Percentiles rank a stretch among this genome's conserved stretches.
Conservation (phyloP, 495 filamentous ascomycete species). For the Zalerion maritima region DNA sequence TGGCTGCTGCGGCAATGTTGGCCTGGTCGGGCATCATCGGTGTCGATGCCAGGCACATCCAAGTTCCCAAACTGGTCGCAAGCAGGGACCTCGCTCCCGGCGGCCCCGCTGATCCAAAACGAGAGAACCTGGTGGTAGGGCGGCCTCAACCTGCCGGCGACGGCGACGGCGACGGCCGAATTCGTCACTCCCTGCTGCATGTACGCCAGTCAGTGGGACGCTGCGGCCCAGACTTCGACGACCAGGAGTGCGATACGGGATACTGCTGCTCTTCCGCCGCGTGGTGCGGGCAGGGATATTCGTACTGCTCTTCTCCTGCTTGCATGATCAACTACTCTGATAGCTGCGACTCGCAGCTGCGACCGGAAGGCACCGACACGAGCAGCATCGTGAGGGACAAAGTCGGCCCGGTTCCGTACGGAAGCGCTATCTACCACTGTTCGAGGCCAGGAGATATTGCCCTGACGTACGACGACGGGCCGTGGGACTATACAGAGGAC, state of each 20-base stretch:
- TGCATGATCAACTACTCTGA: constrained; percentile 42
- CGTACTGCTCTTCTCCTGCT: constrained; percentile 42
- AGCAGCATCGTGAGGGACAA: constrained; percentile 30
- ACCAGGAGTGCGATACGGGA: constrained; percentile 23
- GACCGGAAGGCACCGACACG: constrained; percentile 39
- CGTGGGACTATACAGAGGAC: constrained; percentile 44
- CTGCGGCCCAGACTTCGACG: constrained; percentile 21
- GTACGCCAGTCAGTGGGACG: constrained; percentile 8
- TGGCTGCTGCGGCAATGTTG: no score
- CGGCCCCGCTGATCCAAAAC: not conserved
- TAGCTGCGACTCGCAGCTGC: constrained; percentile 39
- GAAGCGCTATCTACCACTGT: constrained; percentile 43
- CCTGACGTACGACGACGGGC: constrained; percentile 57
- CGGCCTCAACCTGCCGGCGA: constrained; percentile 7
- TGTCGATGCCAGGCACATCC: no score
- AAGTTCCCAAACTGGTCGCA: no score
- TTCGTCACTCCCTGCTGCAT: no score
- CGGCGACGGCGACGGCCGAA: constrained; percentile 2
- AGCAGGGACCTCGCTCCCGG: no score
- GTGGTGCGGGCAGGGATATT: constrained; percentile 35
- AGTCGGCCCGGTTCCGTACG: constrained; percentile 36
- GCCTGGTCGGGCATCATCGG: no score
- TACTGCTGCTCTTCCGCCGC: constrained; percentile 42
- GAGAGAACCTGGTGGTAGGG: not conserved
- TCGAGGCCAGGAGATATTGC: constrained; percentile 41